These are phyloP conservation scores for Penicillium cosmopolitanum DNA, from an alignment of 495 filamentous ascomycete species.

Conservation along the genomic window DNA sequence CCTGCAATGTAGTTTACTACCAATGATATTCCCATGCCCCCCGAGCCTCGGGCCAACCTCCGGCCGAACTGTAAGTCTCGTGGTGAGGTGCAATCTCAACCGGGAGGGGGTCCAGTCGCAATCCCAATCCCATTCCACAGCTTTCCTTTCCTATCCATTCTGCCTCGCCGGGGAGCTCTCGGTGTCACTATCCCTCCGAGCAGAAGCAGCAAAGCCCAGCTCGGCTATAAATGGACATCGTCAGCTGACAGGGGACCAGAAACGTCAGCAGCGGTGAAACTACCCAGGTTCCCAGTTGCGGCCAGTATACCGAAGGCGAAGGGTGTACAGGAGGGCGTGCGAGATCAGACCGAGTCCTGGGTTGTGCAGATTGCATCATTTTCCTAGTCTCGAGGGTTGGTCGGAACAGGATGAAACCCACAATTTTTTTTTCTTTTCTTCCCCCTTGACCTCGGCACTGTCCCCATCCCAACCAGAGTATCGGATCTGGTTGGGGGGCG, in stretches of 20 bases:
- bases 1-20: slow-evolving; percentile 30
- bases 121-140: slow-evolving; percentile 19
- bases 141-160: not conserved
- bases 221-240: slow-evolving; percentile 14
- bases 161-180: slow-evolving; percentile 4
- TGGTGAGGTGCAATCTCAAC: slow-evolving; percentile 22
- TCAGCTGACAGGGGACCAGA: slow-evolving; percentile 18
- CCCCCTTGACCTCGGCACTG: slow-evolving; percentile 19
- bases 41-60: slow-evolving; percentile 24
- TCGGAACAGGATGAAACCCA: slow-evolving; percentile 5
- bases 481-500: slow-evolving; percentile 28
- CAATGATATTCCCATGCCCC: slow-evolving; percentile 6
- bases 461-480: slow-evolving; percentile 30
- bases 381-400: slow-evolving; percentile 1
- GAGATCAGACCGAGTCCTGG: slow-evolving; percentile 22
- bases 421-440: not conserved
- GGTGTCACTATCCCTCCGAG: slow-evolving; percentile 6
- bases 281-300: slow-evolving; percentile 23
- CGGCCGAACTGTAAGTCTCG: slow-evolving; percentile 27
- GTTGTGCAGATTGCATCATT: slow-evolving; percentile 20
- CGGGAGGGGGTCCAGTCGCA: slow-evolving; percentile 18
- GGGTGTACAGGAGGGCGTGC: slow-evolving; percentile 12
- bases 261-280: slow-evolving; percentile 19
- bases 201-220: not conserved
- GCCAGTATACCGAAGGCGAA: slow-evolving; percentile 18